Evolutionary conservation across 176 grass and related monocot species (phyloP).

Genomic region (Aechmea fasciata): DNA sequence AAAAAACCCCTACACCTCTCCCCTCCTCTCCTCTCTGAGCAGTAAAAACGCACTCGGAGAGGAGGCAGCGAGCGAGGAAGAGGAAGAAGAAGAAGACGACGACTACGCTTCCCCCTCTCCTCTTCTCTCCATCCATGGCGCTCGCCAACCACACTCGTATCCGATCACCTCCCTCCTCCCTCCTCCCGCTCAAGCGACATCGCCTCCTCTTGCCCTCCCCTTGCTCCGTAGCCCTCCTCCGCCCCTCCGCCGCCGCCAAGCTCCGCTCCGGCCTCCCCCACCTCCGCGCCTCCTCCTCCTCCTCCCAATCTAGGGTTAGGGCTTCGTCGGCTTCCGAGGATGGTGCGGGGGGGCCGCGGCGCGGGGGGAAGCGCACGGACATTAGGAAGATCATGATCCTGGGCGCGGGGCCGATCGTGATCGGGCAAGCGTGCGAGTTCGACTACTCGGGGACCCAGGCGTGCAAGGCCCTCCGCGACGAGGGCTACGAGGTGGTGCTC

Average conservation of each 20-base stretch:
- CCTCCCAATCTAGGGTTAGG: conserved; percentile 13
- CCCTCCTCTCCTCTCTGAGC: not conserved
- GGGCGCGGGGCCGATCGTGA: conserved; percentile 88
- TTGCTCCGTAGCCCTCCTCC: conserved; percentile 3
- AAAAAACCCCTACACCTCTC: too few species aligned
- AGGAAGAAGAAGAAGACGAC: not conserved
- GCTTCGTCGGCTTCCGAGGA: conserved; percentile 7
- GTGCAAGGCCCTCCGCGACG: conserved; percentile 85
- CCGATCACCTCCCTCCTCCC: not conserved
- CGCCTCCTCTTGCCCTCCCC: conserved; percentile 1
- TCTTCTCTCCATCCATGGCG: not conserved
- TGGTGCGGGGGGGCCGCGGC: conserved; percentile 1
- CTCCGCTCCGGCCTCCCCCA: conserved; percentile 2
- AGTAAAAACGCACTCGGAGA: not conserved
- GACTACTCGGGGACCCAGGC: conserved; percentile 99
- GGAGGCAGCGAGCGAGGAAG: not conserved
- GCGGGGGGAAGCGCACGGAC: conserved; percentile 40
- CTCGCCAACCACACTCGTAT: not conserved
- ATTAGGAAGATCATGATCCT: conserved; percentile 94
- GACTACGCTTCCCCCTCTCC: not conserved
- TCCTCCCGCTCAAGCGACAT: not conserved
- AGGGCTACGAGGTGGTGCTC: conserved; percentile 85
- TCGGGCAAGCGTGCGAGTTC: conserved; percentile 98
- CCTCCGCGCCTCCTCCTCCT: conserved; percentile 31
- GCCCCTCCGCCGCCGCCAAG: not conserved